A percentile compares a stretch with the other conserved stretches of the same genome.
phyloP scores from a whole-genome alignment of 306 rosid species.

The Inga laurina region DNA sequence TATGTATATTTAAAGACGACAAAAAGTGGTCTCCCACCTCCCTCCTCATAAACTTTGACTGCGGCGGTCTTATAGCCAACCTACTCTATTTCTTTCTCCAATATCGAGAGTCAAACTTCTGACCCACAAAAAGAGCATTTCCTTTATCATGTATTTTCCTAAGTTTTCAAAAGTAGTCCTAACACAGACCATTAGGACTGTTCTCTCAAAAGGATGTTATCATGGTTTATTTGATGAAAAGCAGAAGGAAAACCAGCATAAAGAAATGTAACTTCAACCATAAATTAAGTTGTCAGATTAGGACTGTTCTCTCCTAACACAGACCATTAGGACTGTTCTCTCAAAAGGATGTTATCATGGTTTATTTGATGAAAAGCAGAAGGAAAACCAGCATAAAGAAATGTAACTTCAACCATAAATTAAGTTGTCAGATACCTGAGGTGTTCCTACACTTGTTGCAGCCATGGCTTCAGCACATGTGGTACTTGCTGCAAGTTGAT shows the following conservation, averaged over 20 bases:
- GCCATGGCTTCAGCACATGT: constrained; percentile 99
- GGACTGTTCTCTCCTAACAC: neutral
- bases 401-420: constrained; percentile 6
- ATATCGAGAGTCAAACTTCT: too few relatives aligned
- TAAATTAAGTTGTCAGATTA: constrained; percentile 18
- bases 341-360: neutral
- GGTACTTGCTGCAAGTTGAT: constrained; percentile 98
- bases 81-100: too few relatives aligned
- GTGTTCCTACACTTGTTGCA: constrained; percentile 96
- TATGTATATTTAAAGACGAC: too few relatives aligned
- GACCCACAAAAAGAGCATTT: too few relatives aligned
- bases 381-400: constrained; percentile 17
- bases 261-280: constrained; percentile 8
- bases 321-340: neutral
- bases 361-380: constrained; percentile 9
- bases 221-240: constrained; percentile 15
- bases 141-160: too few relatives aligned
- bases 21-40: too few relatives aligned
- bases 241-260: constrained; percentile 13
- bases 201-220: neutral
- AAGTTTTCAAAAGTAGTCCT: too few relatives aligned
- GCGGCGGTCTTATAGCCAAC: too few relatives aligned
- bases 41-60: too few relatives aligned
- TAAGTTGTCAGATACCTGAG: constrained; percentile 66
- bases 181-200: neutral